phyloP scores from a whole-genome alignment of 2,329 filamentous ascomycete species.

The Blumeria hordei region DNA sequence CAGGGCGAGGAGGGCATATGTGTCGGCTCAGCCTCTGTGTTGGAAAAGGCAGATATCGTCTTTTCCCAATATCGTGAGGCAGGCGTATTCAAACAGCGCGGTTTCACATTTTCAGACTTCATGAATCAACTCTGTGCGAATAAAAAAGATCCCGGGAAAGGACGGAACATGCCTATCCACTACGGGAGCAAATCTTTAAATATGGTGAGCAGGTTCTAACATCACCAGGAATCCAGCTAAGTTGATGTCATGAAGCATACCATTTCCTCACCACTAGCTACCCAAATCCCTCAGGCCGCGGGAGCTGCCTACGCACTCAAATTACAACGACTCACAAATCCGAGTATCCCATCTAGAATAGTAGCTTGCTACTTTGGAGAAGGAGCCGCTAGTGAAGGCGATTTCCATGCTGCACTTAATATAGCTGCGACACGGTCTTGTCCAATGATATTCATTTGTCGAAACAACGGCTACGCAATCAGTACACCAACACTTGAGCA shows the following conservation, averaged over 20 bases:
- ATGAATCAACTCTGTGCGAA: slow-evolving; percentile 94
- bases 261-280: slow-evolving; percentile 65
- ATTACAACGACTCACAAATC: slow-evolving; percentile 50
- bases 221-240: background rate
- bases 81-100: slow-evolving; percentile 72
- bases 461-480: slow-evolving; percentile 85
- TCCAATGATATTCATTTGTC: slow-evolving; percentile 71
- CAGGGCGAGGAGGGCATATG: slow-evolving; percentile 50
- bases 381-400: slow-evolving; percentile 71
- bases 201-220: slow-evolving; percentile 31
- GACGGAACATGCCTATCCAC: slow-evolving; percentile 93
- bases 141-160: slow-evolving; percentile 50
- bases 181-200: slow-evolving; percentile 70
- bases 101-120: slow-evolving; percentile 68
- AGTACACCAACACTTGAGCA: slow-evolving; percentile 76
- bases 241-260: slow-evolving; percentile 34
- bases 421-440: slow-evolving; percentile 77
- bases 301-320: slow-evolving; percentile 78
- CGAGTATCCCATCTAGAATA: slow-evolving; percentile 39
- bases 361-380: slow-evolving; percentile 77
- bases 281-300: slow-evolving; percentile 70
- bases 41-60: slow-evolving; percentile 66
- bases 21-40: slow-evolving; percentile 63
- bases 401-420: slow-evolving; percentile 79
- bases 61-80: slow-evolving; percentile 91